Percentiles rank a stretch among this genome's conserved stretches.
These are phyloP conservation scores for Serpula lacrymans DNA, from an alignment of 768 basidiomycete species.

Conservation along the genomic window DNA sequence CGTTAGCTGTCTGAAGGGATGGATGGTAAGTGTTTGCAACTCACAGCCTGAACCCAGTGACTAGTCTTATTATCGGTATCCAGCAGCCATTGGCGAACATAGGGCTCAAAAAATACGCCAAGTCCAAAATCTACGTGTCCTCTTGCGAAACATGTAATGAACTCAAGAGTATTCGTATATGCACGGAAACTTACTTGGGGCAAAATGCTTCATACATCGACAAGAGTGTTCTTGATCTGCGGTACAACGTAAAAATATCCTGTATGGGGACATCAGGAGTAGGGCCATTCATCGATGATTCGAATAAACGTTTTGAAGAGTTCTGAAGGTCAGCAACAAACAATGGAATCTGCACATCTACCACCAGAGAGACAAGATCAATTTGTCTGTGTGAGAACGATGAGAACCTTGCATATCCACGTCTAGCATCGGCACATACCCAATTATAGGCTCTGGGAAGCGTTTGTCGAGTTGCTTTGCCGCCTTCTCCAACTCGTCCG, in stretches of 20 bases:
- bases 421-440: conserved; percentile 43
- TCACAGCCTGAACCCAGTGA: conserved; percentile 90
- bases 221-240: conserved; percentile 68
- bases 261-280: conserved; percentile 87
- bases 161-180: conserved; percentile 3
- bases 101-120: conserved; percentile 78
- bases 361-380: conserved; percentile 71
- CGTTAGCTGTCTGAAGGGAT: too few species aligned
- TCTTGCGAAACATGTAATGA: conserved; percentile 31
- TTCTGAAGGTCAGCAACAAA: conserved; percentile 64
- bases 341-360: conserved; percentile 66
- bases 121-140: conserved; percentile 64
- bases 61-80: conserved; percentile 86
- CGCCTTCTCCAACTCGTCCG: conserved; percentile 84
- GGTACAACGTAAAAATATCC: conserved; percentile 85
- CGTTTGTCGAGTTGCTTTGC: conserved; percentile 83
- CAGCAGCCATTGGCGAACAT: conserved; percentile 85
- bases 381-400: conserved; percentile 43
- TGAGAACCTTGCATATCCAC: conserved; percentile 6
- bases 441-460: conserved; percentile 80
- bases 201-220: conserved; percentile 84
- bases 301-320: conserved; percentile 71
- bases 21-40: conserved; percentile 28
- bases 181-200: conserved; percentile 53
- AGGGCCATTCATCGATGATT: conserved; percentile 82